Conservation (phyloP, 2,329 filamentous ascomycete species). For the Xylariomycetidae sp. region DNA sequence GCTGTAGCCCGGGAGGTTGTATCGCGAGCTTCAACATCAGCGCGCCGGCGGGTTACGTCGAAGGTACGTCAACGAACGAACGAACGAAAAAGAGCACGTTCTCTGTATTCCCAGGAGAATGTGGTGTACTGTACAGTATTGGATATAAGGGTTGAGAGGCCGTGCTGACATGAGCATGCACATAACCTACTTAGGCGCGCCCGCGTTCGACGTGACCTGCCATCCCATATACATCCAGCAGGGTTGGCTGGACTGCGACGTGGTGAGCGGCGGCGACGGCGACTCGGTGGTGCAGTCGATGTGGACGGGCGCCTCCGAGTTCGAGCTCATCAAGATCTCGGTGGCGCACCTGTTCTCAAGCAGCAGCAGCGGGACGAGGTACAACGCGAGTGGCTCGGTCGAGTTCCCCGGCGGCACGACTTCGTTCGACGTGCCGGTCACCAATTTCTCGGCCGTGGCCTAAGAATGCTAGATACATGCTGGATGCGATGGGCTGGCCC, state of each 20-base stretch:
- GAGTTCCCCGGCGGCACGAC: constrained; percentile 6
- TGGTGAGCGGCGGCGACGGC: constrained; percentile 3
- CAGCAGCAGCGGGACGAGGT: constrained; percentile 4
- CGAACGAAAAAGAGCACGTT: too few species aligned
- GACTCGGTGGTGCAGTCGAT: constrained; percentile 15
- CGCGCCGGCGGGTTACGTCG: constrained; percentile 15
- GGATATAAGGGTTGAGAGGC: too few species aligned
- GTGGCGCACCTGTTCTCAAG: constrained; percentile 16
- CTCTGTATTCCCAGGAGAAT: too few species aligned
- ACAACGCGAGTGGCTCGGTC: constrained; percentile 10
- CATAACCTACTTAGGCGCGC: too few species aligned
- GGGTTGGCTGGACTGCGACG: constrained; percentile 18
- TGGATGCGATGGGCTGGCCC: too few species aligned
- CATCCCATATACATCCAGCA: constrained; percentile 19
- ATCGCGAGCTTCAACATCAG: constrained; percentile 17
- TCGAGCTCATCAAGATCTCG: constrained; percentile 16
- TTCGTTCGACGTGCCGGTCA: constrained; percentile 10
- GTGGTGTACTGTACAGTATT: too few species aligned
- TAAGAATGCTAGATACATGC: too few species aligned
- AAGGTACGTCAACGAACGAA: too few species aligned
- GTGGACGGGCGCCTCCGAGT: constrained; percentile 13
- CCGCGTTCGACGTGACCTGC: constrained; percentile 22
- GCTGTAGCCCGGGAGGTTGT: constrained; percentile 23
- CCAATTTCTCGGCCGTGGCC: constrained; percentile 4
- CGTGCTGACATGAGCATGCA: too few species aligned